Evolutionary conservation across 768 basidiomycete species (phyloP).

Genomic region (Lentinula sp.): DNA sequence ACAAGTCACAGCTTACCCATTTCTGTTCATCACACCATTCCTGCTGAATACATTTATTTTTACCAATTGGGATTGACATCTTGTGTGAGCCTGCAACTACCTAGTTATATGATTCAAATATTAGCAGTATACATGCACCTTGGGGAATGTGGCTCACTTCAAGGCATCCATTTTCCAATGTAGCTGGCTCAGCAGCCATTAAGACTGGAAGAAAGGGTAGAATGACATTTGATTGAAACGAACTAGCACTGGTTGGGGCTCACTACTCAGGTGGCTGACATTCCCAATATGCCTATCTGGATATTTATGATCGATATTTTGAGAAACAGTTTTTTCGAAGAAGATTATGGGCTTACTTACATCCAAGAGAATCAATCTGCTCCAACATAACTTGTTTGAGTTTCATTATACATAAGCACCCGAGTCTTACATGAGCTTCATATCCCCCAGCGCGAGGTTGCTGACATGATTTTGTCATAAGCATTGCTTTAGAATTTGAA

Average conservation of each 20-base stretch:
- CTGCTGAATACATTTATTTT: slow-evolving; percentile 7
- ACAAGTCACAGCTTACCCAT: slow-evolving; percentile 6
- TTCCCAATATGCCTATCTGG: slow-evolving; percentile 8
- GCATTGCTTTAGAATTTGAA: not conserved
- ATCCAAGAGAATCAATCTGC: slow-evolving; percentile 11
- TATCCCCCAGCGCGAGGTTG: slow-evolving; percentile 9
- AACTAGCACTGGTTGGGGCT: not conserved
- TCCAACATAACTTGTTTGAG: not conserved
- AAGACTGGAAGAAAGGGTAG: not conserved
- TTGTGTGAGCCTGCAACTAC: slow-evolving; percentile 12
- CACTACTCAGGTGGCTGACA: slow-evolving; percentile 7
- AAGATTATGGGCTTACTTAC: not conserved
- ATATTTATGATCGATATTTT: not conserved
- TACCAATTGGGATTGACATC: slow-evolving; percentile 8
- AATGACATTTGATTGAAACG: not conserved
- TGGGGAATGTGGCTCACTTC: slow-evolving; percentile 1
- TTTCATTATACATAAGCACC: not conserved
- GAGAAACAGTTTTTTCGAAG: not conserved
- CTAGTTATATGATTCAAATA: not conserved
- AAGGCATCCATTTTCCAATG: slow-evolving; percentile 10
- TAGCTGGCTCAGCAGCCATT: slow-evolving; percentile 11
- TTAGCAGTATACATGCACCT: too few relatives aligned
- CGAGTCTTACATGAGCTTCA: slow-evolving; percentile 10
- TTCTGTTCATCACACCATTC: slow-evolving; percentile 8
- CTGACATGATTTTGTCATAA: not conserved